phyloP scores from a whole-genome alignment of 257 asterid genomes.

The Solanum dulcamara region DNA sequence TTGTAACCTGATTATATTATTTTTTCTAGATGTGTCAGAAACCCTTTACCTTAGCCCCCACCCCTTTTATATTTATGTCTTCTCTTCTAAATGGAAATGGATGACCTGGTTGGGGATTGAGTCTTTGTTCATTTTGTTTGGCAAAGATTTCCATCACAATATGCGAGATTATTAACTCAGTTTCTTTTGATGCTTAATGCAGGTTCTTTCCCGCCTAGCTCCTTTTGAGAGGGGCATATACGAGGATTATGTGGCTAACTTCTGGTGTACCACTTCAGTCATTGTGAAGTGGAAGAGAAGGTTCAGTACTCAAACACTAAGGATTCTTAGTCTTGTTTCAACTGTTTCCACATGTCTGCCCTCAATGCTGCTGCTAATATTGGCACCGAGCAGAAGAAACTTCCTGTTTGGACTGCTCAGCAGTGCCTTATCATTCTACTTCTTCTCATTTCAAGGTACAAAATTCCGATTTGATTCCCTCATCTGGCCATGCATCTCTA shows the following conservation, averaged over 20 bases:
- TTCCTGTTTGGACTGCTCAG: slow-evolving; percentile 78
- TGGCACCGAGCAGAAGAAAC: slow-evolving; percentile 56
- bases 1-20: neutral
- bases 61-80: neutral
- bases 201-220: slow-evolving; percentile 95
- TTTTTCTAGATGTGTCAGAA: neutral
- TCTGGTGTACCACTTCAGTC: slow-evolving; percentile 90
- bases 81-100: neutral
- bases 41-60: neutral
- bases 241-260: slow-evolving; percentile 95
- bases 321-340: slow-evolving; percentile 62
- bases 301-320: slow-evolving; percentile 57
- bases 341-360: slow-evolving; percentile 73
- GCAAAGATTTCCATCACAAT: neutral
- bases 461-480: slow-evolving; percentile 1
- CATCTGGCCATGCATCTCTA: neutral
- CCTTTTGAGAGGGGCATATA: slow-evolving; percentile 96
- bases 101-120: neutral
- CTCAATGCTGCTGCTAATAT: slow-evolving; percentile 58
- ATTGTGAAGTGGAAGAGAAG: slow-evolving; percentile 84
- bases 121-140: neutral
- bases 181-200: slow-evolving; percentile 21
- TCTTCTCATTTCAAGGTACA: slow-evolving; percentile 96
- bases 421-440: slow-evolving; percentile 73
- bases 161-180: neutral